A percentile compares a stretch with the other conserved stretches of the same genome.
These are phyloP conservation scores for Penicillium occitanis DNA, from an alignment of 2,329 filamentous ascomycete species.

Conservation along the genomic window DNA sequence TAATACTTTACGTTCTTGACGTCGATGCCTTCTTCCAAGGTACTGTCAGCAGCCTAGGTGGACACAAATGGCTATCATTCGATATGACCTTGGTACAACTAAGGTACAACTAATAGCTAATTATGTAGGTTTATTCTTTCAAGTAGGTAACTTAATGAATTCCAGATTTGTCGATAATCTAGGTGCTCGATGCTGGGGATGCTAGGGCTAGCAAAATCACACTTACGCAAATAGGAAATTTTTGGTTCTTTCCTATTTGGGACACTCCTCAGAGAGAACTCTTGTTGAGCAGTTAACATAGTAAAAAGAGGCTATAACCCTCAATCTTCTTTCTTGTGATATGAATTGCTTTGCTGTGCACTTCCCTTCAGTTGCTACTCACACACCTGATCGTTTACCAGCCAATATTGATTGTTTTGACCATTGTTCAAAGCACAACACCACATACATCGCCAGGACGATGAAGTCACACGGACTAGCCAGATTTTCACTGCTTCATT, in stretches of 20 bases:
- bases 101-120: background rate
- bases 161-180: background rate
- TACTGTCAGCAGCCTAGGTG: background rate
- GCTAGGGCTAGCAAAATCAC: background rate
- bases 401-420: slow-evolving; percentile 7
- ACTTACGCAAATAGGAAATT: slow-evolving; percentile 20
- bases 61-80: background rate
- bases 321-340: background rate
- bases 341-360: background rate
- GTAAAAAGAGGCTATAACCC: background rate
- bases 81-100: background rate
- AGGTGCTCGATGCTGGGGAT: background rate
- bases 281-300: background rate
- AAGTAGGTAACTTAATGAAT: background rate
- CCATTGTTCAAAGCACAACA: background rate
- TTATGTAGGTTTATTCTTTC: background rate
- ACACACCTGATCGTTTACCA: background rate
- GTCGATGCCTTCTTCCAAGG: background rate
- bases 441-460: slow-evolving; percentile 10
- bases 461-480: slow-evolving; percentile 5
- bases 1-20: background rate
- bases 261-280: background rate
- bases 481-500: background rate
- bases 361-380: background rate
- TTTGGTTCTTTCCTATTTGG: slow-evolving; percentile 12